Conservation (phyloP, 164 flowering plant genomes). For the Vitis rotundifolia region DNA sequence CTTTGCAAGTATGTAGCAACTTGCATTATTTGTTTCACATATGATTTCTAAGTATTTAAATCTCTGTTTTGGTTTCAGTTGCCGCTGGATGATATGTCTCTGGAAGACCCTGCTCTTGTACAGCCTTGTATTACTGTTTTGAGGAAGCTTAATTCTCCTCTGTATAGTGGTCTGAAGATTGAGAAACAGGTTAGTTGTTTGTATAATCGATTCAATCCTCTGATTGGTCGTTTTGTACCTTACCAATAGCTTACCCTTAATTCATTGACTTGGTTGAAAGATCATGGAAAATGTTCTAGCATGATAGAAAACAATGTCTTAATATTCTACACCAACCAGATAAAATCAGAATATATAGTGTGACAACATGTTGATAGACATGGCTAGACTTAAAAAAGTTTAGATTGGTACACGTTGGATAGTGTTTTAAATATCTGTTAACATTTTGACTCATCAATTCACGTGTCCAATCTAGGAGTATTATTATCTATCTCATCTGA, state of each 20-base stretch:
- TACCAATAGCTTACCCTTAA: background rate
- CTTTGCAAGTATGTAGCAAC: slow-evolving; percentile 52
- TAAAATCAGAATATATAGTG: too few species aligned
- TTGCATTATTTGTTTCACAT: background rate
- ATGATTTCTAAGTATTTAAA: background rate
- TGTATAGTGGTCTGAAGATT: slow-evolving; percentile 46
- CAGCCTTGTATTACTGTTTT: slow-evolving; percentile 70
- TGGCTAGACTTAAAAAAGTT: too few species aligned
- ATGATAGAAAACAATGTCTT: too few species aligned
- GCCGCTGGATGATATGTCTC: slow-evolving; percentile 43
- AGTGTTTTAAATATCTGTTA: too few species aligned
- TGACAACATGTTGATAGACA: too few species aligned
- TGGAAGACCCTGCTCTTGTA: slow-evolving; percentile 52
- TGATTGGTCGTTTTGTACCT: too few species aligned
- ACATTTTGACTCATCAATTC: too few species aligned
- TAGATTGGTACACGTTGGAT: too few species aligned
- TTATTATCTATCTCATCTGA: too few species aligned
- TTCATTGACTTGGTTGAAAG: background rate
- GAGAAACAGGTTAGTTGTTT: slow-evolving; percentile 58
- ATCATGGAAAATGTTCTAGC: background rate
- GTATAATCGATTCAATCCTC: background rate
- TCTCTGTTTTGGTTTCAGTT: slow-evolving; percentile 12
- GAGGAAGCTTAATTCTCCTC: slow-evolving; percentile 39
- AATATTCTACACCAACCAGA: too few species aligned
- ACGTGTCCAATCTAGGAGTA: too few species aligned